A percentile compares a stretch with the other conserved stretches of the same genome.
These are phyloP conservation scores for Diaporthe capsici DNA, from an alignment of 2,329 filamentous ascomycete genomes.

Conservation along the genomic window DNA sequence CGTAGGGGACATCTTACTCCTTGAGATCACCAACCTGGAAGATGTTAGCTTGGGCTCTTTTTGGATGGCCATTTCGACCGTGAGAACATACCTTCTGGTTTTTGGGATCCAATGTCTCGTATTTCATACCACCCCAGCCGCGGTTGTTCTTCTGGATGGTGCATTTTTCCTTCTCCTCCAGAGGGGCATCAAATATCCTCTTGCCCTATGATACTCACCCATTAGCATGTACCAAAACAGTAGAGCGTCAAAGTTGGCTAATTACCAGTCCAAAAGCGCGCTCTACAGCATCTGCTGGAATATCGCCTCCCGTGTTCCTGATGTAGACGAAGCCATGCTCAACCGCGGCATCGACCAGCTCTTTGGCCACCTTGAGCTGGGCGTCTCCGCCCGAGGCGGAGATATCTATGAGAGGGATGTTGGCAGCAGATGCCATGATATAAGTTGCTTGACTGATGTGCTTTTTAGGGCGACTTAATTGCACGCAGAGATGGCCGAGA, in stretches of 20 bases:
- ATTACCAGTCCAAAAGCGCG: constrained; percentile 81
- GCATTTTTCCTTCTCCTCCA: constrained; percentile 80
- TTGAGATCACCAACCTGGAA: constrained; percentile 85
- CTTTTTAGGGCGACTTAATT: not conserved
- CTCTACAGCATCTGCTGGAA: constrained; percentile 76
- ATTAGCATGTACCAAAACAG: not conserved
- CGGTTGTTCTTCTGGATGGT: constrained; percentile 85
- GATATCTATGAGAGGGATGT: constrained; percentile 88
- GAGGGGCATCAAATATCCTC: constrained; percentile 79
- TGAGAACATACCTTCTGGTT: constrained; percentile 77
- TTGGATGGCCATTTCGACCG: not conserved
- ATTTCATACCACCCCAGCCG: constrained; percentile 91
- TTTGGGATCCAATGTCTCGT: constrained; percentile 88
- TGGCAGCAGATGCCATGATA: constrained; percentile 52
- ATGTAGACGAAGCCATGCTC: constrained; percentile 93
- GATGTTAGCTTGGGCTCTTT: constrained; percentile 19
- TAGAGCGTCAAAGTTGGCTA: not conserved
- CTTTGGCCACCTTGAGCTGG: constrained; percentile 70
- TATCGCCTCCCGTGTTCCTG: constrained; percentile 78
- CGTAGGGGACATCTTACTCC: constrained; percentile 69
- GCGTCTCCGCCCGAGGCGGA: constrained; percentile 67
- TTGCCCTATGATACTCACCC: constrained; percentile 49
- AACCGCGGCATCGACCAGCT: constrained; percentile 83
- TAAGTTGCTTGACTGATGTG: not conserved
- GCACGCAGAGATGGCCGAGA: not conserved